phyloP scores from a whole-genome alignment of 805 yeast genomes.

The Sporopachydermia lactativora region DNA sequence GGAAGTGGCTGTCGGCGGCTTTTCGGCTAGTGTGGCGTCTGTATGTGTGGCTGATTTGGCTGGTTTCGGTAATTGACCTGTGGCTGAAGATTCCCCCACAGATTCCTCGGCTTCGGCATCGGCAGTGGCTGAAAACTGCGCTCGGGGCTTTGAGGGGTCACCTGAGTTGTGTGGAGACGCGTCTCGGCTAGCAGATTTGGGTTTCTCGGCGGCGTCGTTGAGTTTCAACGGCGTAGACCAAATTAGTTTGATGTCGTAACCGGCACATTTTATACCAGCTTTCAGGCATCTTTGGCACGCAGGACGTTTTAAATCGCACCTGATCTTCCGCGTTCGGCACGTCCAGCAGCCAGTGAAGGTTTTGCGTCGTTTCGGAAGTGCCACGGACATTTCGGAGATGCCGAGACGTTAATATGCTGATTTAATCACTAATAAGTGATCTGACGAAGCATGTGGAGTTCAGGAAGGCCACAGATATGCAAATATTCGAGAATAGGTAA shows the following conservation, averaged over 20 bases:
- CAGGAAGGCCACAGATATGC: slow-evolving; percentile 7
- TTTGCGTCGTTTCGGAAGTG: slow-evolving; percentile 36
- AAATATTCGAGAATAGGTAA: slow-evolving; percentile 1
- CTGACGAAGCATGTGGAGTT: not conserved
- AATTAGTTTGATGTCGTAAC: slow-evolving; percentile 66
- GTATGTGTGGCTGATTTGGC: slow-evolving; percentile 6
- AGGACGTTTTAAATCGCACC: slow-evolving; percentile 67
- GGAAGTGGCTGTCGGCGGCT: too few species aligned
- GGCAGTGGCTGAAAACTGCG: not conserved
- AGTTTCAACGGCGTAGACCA: slow-evolving; percentile 36
- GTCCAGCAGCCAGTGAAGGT: slow-evolving; percentile 86
- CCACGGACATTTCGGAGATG: too few species aligned
- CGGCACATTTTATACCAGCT: slow-evolving; percentile 59
- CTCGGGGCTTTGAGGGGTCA: slow-evolving; percentile 1
- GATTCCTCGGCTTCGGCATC: slow-evolving; percentile 1
- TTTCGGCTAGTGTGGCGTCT: slow-evolving; percentile 11
- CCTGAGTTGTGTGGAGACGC: slow-evolving; percentile 6
- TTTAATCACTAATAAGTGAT: too few species aligned
- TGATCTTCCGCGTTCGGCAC: slow-evolving; percentile 65
- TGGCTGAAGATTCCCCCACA: not conserved
- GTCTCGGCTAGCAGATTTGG: slow-evolving; percentile 7
- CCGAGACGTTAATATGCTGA: too few species aligned
- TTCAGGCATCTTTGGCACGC: slow-evolving; percentile 56
- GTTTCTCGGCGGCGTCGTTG: not conserved
- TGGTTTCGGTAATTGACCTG: too few species aligned